Evolutionary conservation across 2,329 filamentous ascomycete species (phyloP).

Genomic region (Xylariales sp.): DNA sequence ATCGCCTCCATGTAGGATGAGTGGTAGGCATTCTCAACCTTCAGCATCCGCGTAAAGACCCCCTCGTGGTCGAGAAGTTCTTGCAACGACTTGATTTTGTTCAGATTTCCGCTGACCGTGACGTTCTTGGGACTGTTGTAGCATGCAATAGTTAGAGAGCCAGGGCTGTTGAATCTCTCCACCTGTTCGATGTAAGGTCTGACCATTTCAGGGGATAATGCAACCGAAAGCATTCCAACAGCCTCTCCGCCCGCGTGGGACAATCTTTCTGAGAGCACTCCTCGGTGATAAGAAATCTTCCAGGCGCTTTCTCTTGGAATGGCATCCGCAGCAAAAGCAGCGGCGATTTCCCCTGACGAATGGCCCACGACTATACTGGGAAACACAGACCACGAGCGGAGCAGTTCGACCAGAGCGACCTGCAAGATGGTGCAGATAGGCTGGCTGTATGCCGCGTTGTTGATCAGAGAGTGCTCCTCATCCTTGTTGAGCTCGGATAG

Average conservation of each 20-base stretch:
- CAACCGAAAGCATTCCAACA: no score
- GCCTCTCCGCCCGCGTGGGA: no score
- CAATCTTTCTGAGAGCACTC: neutral
- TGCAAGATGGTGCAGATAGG: constrained; percentile 19
- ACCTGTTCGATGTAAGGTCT: no score
- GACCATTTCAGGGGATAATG: no score
- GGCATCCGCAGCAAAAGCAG: constrained; percentile 32
- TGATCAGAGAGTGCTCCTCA: no score
- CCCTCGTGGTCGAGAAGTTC: constrained; percentile 10
- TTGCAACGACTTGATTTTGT: constrained; percentile 11
- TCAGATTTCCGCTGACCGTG: constrained; percentile 21
- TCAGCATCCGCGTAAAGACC: constrained; percentile 11
- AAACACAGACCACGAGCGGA: constrained; percentile 9
- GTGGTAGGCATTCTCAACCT: constrained; percentile 22
- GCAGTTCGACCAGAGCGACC: constrained; percentile 13
- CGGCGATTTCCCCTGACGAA: constrained; percentile 33
- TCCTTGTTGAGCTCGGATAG: no score
- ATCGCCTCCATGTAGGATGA: constrained; percentile 22
- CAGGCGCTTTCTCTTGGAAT: neutral
- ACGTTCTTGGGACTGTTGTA: constrained; percentile 24
- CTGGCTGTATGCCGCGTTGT: constrained; percentile 13
- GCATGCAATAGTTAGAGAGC: constrained; percentile 11
- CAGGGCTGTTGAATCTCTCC: no score
- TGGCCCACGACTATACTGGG: constrained; percentile 15
- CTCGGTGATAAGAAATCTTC: neutral